Base-by-base conservation (phyloP, 352 stramenopile genomes). In the Proteromonas lacertae region DNA sequence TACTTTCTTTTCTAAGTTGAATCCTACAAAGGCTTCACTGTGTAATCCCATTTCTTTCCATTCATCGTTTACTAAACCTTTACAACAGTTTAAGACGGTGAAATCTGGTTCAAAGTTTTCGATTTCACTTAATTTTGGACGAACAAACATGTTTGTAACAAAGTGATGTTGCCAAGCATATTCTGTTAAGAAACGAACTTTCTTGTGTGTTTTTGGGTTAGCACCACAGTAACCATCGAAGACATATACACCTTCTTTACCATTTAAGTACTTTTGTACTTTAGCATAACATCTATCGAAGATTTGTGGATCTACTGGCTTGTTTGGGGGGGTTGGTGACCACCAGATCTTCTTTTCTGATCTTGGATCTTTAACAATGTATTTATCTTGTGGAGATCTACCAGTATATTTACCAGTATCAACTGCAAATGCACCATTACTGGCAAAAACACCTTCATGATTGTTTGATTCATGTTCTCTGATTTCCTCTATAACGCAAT, bases 371-470 rank as follows among this genome's bases (percentile, higher is more conserved):
- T 86, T 63, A 17, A 96, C 83, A 40, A 93, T 73, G 59, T 72
- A 96, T 59, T 92, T 93, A 62, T 96, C 81, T 60, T 91, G 89
- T 38, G 83, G 83, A 48, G 74, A 92, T 36, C 81, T 72, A 43
- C 83, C 83, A 14, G 83, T 95, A 60, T 91, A 96, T 53, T 91
- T 92, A 43, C 83, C 81, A 35, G 83, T 96, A 54, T 93, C 79
- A 33, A 95, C 82, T 21, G 66, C 69, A 53, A 92, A 92, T 34
- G 78, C 90, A 46, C 45, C 47, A 25, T 55, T 56, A 18, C 16
- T 26, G 18, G 40, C 44, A 14, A 50, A 25, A 22, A 44, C 60
- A 31, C 32, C 67, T 60, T 40, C 7, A 36, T n/a, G n/a, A n/a
- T n/a, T n/a, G n/a, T n/a, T n/a, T n/a, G n/a, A n/a, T n/a, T n/a